These are phyloP conservation scores for Aspergillus amoenus DNA, from an alignment of 2,329 filamentous ascomycete genomes.

Conservation along the genomic window DNA sequence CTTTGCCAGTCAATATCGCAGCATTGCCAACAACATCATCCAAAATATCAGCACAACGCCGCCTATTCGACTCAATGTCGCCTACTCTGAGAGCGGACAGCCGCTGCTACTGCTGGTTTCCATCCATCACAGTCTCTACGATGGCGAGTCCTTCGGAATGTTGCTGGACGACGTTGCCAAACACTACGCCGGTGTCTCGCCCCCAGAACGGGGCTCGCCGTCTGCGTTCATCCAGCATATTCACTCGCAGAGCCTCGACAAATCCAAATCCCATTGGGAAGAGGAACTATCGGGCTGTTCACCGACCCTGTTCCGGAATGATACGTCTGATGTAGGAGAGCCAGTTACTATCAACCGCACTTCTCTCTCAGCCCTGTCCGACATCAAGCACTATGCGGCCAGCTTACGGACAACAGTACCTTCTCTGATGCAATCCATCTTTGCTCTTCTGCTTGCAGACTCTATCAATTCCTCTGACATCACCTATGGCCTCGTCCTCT, in stretches of 20 bases:
- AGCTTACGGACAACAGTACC: background rate
- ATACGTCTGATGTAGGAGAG: background rate
- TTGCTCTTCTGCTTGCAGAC: background rate
- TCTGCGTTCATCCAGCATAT: background rate
- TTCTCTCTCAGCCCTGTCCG: background rate
- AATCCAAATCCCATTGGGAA: background rate
- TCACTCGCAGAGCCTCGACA: background rate
- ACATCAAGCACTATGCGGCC: background rate
- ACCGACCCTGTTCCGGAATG: background rate
- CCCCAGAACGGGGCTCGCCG: background rate
- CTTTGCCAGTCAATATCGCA: background rate
- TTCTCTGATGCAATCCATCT: background rate
- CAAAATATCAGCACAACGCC: background rate
- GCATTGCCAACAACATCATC: background rate
- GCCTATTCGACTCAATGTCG: background rate
- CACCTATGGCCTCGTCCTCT: background rate
- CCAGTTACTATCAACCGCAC: background rate
- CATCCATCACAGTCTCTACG: slow-evolving; percentile 17
- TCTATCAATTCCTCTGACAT: background rate
- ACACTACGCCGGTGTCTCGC: slow-evolving; percentile 12
- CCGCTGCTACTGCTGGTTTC: slow-evolving; percentile 14
- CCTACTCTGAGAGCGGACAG: background rate
- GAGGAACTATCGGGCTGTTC: background rate
- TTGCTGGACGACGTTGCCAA: slow-evolving; percentile 11
- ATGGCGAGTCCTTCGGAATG: slow-evolving; percentile 13